Percentiles rank a stretch among this genome's conserved stretches.
Conservation (phyloP, 495 filamentous ascomycete genomes). For the Xylaria intraflava region DNA sequence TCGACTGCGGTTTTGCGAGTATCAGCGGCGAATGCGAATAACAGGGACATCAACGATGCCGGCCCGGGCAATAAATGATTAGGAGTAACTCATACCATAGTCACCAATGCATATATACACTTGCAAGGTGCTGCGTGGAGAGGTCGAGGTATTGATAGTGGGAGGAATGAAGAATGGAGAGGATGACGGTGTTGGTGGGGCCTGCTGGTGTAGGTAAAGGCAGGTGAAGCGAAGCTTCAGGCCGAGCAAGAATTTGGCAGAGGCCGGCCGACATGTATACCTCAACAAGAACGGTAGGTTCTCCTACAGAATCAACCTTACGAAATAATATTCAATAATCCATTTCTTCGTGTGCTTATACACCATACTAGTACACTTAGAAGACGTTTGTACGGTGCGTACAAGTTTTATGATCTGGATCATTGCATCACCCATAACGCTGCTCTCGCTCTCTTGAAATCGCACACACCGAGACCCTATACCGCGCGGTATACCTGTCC, state of each 20-base stretch:
- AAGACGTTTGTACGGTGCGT: no score
- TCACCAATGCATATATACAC: slow-evolving; percentile 21
- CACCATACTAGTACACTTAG: no score
- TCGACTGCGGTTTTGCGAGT: slow-evolving; percentile 56
- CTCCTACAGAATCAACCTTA: no score
- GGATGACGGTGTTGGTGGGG: slow-evolving; percentile 18
- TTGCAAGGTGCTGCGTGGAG: background rate
- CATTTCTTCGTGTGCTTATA: no score
- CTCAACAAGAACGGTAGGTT: no score
- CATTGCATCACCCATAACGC: background rate
- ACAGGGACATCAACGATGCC: background rate
- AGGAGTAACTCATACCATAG: slow-evolving; percentile 32
- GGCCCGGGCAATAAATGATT: background rate
- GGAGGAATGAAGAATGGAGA: background rate
- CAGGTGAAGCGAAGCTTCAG: no score
- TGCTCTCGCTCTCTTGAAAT: background rate
- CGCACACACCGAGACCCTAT: no score
- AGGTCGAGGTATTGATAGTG: background rate
- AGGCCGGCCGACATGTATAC: no score
- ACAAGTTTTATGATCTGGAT: background rate
- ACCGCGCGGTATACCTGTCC: no score
- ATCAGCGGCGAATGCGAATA: slow-evolving; percentile 3
- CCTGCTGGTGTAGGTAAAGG: no score
- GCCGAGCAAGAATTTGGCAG: no score
- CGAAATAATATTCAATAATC: no score